Evolutionary conservation across 2,329 filamentous ascomycete species (phyloP).

Genomic region (Talaromyces sp.): DNA sequence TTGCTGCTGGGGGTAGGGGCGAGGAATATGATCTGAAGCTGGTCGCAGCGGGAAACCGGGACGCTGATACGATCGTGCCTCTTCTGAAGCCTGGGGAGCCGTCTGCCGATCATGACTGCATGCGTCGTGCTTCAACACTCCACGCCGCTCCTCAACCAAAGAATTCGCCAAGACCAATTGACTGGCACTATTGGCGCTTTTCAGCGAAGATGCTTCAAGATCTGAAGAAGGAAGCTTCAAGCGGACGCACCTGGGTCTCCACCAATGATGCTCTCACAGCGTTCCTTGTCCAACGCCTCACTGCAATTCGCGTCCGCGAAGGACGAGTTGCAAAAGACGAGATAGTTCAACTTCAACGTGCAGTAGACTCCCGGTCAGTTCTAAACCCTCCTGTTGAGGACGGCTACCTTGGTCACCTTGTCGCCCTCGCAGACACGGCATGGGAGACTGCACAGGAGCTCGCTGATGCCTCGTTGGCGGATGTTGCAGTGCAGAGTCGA

Average conservation of each 20-base stretch:
- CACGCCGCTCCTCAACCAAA: background rate
- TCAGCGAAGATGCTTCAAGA: background rate
- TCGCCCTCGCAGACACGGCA: background rate
- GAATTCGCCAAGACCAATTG: background rate
- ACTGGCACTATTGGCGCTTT: background rate
- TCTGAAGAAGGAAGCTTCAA: background rate
- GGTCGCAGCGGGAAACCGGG: background rate
- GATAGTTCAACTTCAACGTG: background rate
- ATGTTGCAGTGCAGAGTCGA: background rate
- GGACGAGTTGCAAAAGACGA: background rate
- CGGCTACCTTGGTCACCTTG: background rate
- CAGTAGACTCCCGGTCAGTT: background rate
- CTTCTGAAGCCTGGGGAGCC: background rate
- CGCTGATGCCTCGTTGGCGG: background rate
- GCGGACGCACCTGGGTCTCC: background rate
- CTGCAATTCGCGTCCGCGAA: background rate
- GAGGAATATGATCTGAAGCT: background rate
- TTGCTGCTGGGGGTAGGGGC: background rate
- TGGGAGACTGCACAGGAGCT: background rate
- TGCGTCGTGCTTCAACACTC: background rate
- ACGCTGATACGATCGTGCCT: background rate
- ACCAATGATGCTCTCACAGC: background rate
- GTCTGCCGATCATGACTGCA: background rate
- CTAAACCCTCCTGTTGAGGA: background rate
- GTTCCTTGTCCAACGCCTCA: background rate